phyloP scores from a whole-genome alignment of 2,329 filamentous ascomycete species.

The Calonectria pteridis region DNA sequence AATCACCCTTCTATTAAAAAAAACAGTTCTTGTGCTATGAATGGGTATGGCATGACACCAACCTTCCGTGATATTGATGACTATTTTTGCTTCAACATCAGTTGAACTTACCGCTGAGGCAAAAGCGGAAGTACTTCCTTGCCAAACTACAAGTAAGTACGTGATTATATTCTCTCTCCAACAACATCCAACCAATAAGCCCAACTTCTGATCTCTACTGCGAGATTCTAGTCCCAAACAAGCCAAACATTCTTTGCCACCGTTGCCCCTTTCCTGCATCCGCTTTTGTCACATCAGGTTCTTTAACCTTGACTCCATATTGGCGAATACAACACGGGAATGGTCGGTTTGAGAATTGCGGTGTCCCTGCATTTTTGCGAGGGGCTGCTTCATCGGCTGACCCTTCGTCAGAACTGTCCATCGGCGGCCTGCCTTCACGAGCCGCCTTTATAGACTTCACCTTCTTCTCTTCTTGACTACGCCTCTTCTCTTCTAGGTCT shows the following conservation, averaged over 20 bases:
- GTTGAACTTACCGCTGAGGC: too few species aligned
- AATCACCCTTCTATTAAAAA: slow-evolving; percentile 21
- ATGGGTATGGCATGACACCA: neutral
- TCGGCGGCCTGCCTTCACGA: slow-evolving; percentile 49
- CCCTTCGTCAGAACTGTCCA: slow-evolving; percentile 54
- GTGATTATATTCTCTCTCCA: too few species aligned
- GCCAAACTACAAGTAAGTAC: too few species aligned
- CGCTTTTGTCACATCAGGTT: slow-evolving; percentile 56
- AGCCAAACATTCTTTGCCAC: slow-evolving; percentile 73
- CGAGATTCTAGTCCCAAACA: slow-evolving; percentile 74
- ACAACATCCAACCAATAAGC: neutral
- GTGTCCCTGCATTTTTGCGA: slow-evolving; percentile 11
- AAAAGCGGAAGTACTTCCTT: too few species aligned
- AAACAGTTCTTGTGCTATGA: slow-evolving; percentile 19
- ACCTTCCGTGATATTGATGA: neutral
- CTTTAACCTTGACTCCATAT: slow-evolving; percentile 69
- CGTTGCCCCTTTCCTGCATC: slow-evolving; percentile 59
- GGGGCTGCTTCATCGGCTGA: slow-evolving; percentile 23
- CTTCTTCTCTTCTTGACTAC: slow-evolving; percentile 47
- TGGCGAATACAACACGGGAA: slow-evolving; percentile 80
- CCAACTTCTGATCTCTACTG: slow-evolving; percentile 2
- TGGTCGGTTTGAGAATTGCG: slow-evolving; percentile 63
- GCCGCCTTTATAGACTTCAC: slow-evolving; percentile 40
- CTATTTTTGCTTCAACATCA: neutral
- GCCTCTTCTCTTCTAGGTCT: slow-evolving; percentile 80